Evolutionary conservation across 805 yeast species (phyloP).

Genomic region (Saturnispora zaruensis): DNA sequence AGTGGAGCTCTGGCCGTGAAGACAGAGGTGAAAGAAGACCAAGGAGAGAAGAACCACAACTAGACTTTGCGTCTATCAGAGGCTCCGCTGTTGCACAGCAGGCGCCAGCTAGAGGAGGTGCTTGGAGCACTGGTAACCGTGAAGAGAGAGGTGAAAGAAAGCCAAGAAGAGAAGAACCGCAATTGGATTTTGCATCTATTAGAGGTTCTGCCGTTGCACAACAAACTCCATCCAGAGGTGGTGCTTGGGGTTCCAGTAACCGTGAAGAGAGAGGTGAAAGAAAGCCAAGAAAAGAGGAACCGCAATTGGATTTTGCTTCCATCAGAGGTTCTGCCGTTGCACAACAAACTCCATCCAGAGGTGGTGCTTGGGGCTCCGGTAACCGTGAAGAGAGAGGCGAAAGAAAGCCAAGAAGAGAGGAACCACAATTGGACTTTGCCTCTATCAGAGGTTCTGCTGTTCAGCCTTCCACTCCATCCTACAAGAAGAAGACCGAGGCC

Average conservation of each 20-base stretch:
- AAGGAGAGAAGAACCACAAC: slow-evolving; percentile 14
- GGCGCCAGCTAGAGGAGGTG: slow-evolving; percentile 1
- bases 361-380: slow-evolving; percentile 19
- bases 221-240: slow-evolving; percentile 30
- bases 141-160: slow-evolving; percentile 11
- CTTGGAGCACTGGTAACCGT: slow-evolving; percentile 4
- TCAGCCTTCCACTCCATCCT: slow-evolving; percentile 28
- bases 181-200: slow-evolving; percentile 42
- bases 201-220: slow-evolving; percentile 14
- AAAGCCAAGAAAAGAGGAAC: slow-evolving; percentile 31
- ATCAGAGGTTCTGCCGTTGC: slow-evolving; percentile 22
- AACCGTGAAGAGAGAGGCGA: slow-evolving; percentile 11
- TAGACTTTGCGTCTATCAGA: slow-evolving; percentile 52
- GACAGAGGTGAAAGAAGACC: slow-evolving; percentile 21
- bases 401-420: slow-evolving; percentile 28
- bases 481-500: slow-evolving; percentile 11
- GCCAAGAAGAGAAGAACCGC: slow-evolving; percentile 39
- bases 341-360: slow-evolving; percentile 28
- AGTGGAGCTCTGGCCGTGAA: not conserved
- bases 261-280: slow-evolving; percentile 11
- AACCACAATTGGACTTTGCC: slow-evolving; percentile 46
- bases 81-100: slow-evolving; percentile 8
- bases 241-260: slow-evolving; percentile 12
- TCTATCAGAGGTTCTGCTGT: slow-evolving; percentile 25
- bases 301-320: slow-evolving; percentile 45